phyloP scores from a whole-genome alignment of 2,329 filamentous ascomycete species.

The Metarhizium album region DNA sequence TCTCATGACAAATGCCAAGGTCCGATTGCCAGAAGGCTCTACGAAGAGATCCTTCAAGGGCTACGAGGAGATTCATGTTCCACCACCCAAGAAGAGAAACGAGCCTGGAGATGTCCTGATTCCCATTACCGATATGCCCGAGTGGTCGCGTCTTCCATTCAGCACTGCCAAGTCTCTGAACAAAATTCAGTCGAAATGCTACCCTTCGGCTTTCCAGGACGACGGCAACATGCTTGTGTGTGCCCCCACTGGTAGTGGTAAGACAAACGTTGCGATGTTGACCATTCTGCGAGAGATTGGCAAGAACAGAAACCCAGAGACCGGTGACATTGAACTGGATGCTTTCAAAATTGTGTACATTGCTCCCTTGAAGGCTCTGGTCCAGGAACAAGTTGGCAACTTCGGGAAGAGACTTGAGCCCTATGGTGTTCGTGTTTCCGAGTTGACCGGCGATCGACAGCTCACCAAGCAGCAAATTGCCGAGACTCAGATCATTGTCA shows the following conservation, averaged over 20 bases:
- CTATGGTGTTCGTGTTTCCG: conserved; percentile 87
- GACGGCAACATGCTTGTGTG: conserved; percentile 98
- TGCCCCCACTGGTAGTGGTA: conserved; percentile 92
- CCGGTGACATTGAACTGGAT: conserved; percentile 90
- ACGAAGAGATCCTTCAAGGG: conserved; percentile 95
- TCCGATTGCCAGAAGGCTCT: conserved; percentile 85
- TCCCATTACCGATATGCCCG: conserved; percentile 77
- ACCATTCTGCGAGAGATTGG: conserved; percentile 93
- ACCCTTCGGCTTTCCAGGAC: conserved; percentile 77
- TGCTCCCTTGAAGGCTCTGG: conserved; percentile 86
- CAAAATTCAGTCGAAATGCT: conserved; percentile 92
- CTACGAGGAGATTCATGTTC: conserved; percentile 97
- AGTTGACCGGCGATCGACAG: conserved; percentile 93
- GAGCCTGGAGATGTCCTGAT: conserved; percentile 73
- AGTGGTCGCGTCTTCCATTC: conserved; percentile 84
- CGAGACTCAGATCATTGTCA: conserved; percentile 96
- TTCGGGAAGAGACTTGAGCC: conserved; percentile 84
- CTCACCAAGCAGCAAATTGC: conserved; percentile 97
- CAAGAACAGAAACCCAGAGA: conserved; percentile 80
- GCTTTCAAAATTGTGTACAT: conserved; percentile 99
- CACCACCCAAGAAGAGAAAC: conserved; percentile 76
- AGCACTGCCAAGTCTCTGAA: conserved; percentile 80
- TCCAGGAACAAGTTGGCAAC: conserved; percentile 97
- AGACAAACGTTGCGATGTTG: conserved; percentile 98
- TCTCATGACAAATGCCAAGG: conserved; percentile 98